Evolutionary conservation across 768 basidiomycete species (phyloP).

Genomic region (Lactarius indigo): DNA sequence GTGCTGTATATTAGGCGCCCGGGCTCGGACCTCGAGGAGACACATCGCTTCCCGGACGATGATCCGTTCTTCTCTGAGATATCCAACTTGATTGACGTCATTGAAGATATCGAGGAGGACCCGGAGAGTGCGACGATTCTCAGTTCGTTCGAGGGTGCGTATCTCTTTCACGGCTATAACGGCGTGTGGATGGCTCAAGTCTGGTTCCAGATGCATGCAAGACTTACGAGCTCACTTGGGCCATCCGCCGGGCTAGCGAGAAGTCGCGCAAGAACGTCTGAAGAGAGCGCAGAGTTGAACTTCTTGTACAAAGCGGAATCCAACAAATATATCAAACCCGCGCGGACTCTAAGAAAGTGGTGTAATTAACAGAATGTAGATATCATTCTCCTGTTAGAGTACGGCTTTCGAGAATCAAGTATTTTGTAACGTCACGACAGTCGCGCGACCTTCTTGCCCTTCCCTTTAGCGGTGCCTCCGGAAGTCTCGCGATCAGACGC

Average conservation of each 20-base stretch:
- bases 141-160: constrained; percentile 76
- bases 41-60: constrained; percentile 69
- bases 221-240: constrained; percentile 92
- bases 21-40: constrained; percentile 73
- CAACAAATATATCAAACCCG: not conserved
- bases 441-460: not conserved
- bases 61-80: constrained; percentile 95
- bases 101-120: constrained; percentile 88
- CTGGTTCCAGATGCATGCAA: constrained; percentile 64
- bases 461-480: not conserved
- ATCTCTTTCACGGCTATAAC: not conserved
- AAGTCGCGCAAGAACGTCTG: constrained; percentile 43
- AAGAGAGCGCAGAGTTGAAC: not conserved
- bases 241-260: constrained; percentile 79
- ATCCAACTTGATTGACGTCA: constrained; percentile 83
- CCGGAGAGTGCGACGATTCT: constrained; percentile 77
- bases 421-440: not conserved
- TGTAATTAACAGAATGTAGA: constrained; percentile 6
- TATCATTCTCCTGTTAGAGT: not conserved
- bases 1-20: constrained; percentile 82
- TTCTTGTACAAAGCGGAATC: not conserved
- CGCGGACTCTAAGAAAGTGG: not conserved
- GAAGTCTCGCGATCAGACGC: not conserved
- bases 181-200: not conserved
- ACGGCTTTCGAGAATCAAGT: constrained; percentile 3